Evolutionary conservation across 768 basidiomycete genomes (phyloP).

Genomic region (Boletus reticuloceps): DNA sequence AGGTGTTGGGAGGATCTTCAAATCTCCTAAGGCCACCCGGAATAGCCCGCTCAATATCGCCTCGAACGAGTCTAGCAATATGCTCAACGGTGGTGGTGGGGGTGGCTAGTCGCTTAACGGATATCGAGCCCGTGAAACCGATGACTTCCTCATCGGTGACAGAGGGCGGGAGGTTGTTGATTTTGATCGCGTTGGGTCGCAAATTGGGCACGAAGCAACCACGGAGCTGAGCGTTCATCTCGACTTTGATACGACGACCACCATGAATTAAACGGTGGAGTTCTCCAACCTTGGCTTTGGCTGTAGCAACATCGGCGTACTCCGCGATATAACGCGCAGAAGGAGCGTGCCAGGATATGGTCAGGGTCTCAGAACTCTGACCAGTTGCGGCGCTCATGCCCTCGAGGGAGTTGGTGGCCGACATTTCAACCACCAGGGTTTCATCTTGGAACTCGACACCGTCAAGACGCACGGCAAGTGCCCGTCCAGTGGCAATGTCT

Average conservation of each 20-base stretch:
- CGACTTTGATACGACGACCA: slow-evolving; percentile 47
- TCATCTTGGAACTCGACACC: slow-evolving; percentile 48
- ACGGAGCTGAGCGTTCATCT: slow-evolving; percentile 40
- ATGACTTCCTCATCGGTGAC: slow-evolving; percentile 24
- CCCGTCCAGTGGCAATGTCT: slow-evolving; percentile 39
- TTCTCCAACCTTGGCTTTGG: slow-evolving; percentile 30
- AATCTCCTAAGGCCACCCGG: slow-evolving; percentile 23
- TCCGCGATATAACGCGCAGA: slow-evolving; percentile 45
- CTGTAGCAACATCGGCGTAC: slow-evolving; percentile 30
- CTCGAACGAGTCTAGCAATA: slow-evolving; percentile 22
- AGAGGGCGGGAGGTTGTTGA: slow-evolving; percentile 39
- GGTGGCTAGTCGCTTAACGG: slow-evolving; percentile 24
- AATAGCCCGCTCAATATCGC: slow-evolving; percentile 21
- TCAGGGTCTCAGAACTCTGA: slow-evolving; percentile 39
- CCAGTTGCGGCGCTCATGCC: slow-evolving; percentile 40
- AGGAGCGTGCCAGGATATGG: slow-evolving; percentile 51
- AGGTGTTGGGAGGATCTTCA: slow-evolving; percentile 21
- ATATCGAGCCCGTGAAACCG: slow-evolving; percentile 30
- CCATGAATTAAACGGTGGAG: slow-evolving; percentile 36
- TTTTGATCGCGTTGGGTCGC: slow-evolving; percentile 37
- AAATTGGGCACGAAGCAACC: slow-evolving; percentile 27
- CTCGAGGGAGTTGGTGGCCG: slow-evolving; percentile 36
- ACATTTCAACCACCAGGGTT: slow-evolving; percentile 41
- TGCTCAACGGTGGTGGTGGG: slow-evolving; percentile 19
- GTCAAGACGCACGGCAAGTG: slow-evolving; percentile 44